Evolutionary conservation across 768 basidiomycete species (phyloP), one percentile per base, ranked within the genome.

Genomic region (Lactarius pseudohatsudake): DNA sequence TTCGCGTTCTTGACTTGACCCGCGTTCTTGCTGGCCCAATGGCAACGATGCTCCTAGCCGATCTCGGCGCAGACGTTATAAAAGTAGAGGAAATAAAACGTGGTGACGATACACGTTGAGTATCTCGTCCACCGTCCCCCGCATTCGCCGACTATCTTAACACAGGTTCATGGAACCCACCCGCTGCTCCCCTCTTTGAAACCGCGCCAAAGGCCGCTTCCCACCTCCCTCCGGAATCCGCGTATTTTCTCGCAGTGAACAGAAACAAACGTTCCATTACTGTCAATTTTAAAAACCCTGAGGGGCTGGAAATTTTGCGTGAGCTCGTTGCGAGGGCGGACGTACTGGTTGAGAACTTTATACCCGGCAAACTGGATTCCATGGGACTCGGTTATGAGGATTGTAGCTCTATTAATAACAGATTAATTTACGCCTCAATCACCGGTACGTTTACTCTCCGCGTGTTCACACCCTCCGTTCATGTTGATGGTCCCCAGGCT

Each of bases 1-100:
- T 96, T 70, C 86, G 83, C 72, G 84, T 97, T n/a, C 80, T 98
- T 28, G 96, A 98, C 76, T 77, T 97, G 63, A 94, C 94, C 16
- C 84, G 96, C 34, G 90, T 97, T 1, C 79, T 98, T 58, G 94
- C 94, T n/a, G 94, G 93, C 0, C 94, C 94, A 38, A 90, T 89
- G 1, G 86, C 90, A n/a, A 92, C 94, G 1, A 92, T 96, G 94
- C 82, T 96, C 67, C 81, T 97, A n/a, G 94, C 89, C 8, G 94
- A 96, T 77, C 78, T 96, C 41, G 90, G 93, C 1, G 96, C 96
- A 57, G 94, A 98, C 74, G 94, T 98, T 34, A 85, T 97, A 75
- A 98, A 97, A 75, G 86, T 97, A 6, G 94, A 96, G 74, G 90
- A 93, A 74, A 80, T 85, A 61, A 80, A 82, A 54, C 83, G 81